These are phyloP conservation scores for Durio zibethinus DNA, from an alignment of 345 rosid species.

Conservation along the genomic window DNA sequence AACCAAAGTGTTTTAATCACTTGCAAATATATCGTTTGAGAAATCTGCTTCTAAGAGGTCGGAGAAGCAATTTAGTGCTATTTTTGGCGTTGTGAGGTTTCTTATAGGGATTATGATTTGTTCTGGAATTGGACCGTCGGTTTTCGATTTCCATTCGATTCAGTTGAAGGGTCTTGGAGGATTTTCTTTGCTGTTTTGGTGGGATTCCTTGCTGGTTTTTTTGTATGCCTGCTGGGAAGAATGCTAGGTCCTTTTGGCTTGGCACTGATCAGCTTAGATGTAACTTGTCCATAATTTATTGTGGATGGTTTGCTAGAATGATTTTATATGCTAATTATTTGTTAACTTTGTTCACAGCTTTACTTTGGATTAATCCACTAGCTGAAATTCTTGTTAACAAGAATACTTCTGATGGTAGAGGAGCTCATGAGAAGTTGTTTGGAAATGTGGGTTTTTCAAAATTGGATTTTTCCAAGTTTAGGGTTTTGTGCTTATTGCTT, in stretches of 20 bases:
- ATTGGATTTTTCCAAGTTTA: slow-evolving; percentile 43
- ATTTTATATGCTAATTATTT: slow-evolving; percentile 49
- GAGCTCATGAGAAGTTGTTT: slow-evolving; percentile 32
- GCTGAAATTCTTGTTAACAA: slow-evolving; percentile 45
- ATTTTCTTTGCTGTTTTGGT: slow-evolving; percentile 42
- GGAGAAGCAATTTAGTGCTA: slow-evolving; percentile 57
- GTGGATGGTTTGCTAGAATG: slow-evolving; percentile 78
- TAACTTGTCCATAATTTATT: slow-evolving; percentile 55
- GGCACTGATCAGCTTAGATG: slow-evolving; percentile 87
- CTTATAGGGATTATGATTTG: slow-evolving; percentile 46
- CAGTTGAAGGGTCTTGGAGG: slow-evolving; percentile 51
- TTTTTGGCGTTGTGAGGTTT: slow-evolving; percentile 58
- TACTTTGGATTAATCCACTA: slow-evolving; percentile 85
- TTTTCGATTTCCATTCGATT: slow-evolving; percentile 62
- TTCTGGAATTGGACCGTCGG: slow-evolving; percentile 38
- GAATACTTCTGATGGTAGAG: slow-evolving; percentile 19
- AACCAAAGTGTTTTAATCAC: slow-evolving; percentile 41
- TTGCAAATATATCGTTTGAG: slow-evolving; percentile 61
- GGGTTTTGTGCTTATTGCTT: slow-evolving; percentile 49
- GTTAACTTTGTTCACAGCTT: slow-evolving; percentile 43
- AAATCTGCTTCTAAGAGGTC: slow-evolving; percentile 80
- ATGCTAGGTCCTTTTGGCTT: slow-evolving; percentile 80
- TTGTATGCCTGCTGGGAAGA: slow-evolving; percentile 72
- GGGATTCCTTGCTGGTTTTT: slow-evolving; percentile 62
- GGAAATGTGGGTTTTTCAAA: slow-evolving; percentile 61